Base-by-base conservation (phyloP, 257 asterid species). In the Cinchona pubescens region DNA sequence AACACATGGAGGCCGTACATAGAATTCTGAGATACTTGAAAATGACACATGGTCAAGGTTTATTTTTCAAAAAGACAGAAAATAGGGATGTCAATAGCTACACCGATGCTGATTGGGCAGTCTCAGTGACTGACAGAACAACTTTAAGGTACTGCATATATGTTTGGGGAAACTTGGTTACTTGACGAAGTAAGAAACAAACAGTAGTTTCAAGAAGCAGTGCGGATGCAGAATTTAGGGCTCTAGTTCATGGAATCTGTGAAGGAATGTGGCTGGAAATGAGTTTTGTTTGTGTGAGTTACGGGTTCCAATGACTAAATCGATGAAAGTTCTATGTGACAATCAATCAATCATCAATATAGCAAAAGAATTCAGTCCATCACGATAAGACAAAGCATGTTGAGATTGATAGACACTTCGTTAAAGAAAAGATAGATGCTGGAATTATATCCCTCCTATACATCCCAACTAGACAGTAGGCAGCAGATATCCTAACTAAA, bases 171-270 rank as follows among this genome's bases (percentile, higher is more conserved):
- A 74, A 63, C 46, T 64, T 74, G 1, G 71, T 63, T 13, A 38
- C 72, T 25, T 74, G 63, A 72, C 46, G 61, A 29, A 62, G 62
- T 32, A 74, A 74, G 30, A 74, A 74, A 46, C 62, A 42, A 74
- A 1, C 7, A 13, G 43, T 62, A 6, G 72, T n/a, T 63, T n/a
- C 71, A 6, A 38, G 37, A 25, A 40, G 59, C 23, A 74, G 64
- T 30, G 64, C 21, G 5, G 15, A 74, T 19, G 30, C 40, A 27
- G 64, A 74, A 45, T 64, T 61, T 14, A 63, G 35, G 48, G 35
- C 72, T 4, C 25, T 74, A 3, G n/a, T n/a, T n/a, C n/a, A n/a
- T n/a, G 78, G 45, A 2, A 48, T 60, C 27, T 74, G 72, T 61
- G 62, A 75, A 55, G 46, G 45, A 32, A 74, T 61, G 7, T 74